Evolutionary conservation across 2,329 filamentous ascomycete genomes (phyloP).

Genomic region (Trichoderma koningiopsis): DNA sequence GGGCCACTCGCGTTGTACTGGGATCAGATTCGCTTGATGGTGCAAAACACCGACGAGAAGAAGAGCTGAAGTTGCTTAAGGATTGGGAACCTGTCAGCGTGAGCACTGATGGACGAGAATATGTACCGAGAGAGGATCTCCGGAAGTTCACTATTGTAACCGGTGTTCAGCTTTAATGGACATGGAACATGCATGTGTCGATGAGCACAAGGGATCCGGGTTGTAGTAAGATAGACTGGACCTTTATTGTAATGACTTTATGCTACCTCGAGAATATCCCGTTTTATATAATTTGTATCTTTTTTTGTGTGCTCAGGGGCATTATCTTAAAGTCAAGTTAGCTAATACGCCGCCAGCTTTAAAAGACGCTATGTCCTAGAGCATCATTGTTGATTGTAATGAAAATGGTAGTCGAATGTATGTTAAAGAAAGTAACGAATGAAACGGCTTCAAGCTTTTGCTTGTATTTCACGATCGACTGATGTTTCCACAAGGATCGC

Average conservation of each 20-base stretch:
- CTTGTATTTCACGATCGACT: neutral
- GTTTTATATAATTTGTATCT: neutral
- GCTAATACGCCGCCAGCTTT: neutral
- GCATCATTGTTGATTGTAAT: neutral
- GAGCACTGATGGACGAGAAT: conserved; percentile 29
- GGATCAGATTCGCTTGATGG: conserved; percentile 36
- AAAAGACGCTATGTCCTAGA: neutral
- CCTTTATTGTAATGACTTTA: neutral
- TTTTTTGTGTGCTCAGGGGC: neutral
- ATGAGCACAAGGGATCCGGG: neutral
- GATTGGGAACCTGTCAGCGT: conserved; percentile 34
- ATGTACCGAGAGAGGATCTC: conserved; percentile 5
- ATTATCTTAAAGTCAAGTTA: neutral
- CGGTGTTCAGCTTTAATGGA: conserved; percentile 2
- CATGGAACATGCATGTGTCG: neutral
- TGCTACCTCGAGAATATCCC: neutral
- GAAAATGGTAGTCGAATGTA: neutral
- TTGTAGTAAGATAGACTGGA: neutral
- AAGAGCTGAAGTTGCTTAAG: conserved; percentile 30
- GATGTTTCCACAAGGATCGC: neutral
- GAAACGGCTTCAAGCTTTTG: neutral
- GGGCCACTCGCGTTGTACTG: conserved; percentile 35
- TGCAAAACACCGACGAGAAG: conserved; percentile 31
- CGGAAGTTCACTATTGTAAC: neutral
- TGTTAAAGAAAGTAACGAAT: neutral